Evolutionary conservation across 768 basidiomycete species (phyloP).

Genomic region (Boletales sp.): DNA sequence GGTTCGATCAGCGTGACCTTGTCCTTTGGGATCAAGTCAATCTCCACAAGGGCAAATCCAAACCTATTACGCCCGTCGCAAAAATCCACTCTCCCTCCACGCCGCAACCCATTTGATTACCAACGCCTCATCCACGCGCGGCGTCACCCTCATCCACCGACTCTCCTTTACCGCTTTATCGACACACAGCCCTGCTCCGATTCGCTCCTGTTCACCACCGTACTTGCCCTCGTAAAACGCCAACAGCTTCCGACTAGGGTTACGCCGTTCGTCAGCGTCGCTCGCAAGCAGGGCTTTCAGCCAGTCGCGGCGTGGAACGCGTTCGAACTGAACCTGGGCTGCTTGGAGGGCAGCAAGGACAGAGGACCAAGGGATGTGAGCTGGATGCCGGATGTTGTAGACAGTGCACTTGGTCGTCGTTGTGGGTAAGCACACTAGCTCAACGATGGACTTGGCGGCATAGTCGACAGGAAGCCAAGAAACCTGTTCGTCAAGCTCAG

Average conservation of each 20-base stretch:
- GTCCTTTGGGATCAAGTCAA: no score
- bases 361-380: slow-evolving; percentile 25
- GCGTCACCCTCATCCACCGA: slow-evolving; percentile 14
- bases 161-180: slow-evolving; percentile 12
- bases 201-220: slow-evolving; percentile 12
- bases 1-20: no score
- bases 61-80: not conserved
- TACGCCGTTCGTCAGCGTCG: slow-evolving; percentile 18
- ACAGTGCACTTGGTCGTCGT: slow-evolving; percentile 14
- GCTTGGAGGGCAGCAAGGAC: slow-evolving; percentile 38
- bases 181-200: slow-evolving; percentile 7
- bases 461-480: slow-evolving; percentile 54
- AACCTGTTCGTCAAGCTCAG: slow-evolving; percentile 28
- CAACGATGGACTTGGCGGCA: slow-evolving; percentile 45
- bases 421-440: slow-evolving; percentile 33
- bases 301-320: slow-evolving; percentile 21
- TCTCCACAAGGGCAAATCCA: no score
- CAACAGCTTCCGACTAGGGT: slow-evolving; percentile 24
- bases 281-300: slow-evolving; percentile 22
- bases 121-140: slow-evolving; percentile 22
- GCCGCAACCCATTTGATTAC: slow-evolving; percentile 41
- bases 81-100: slow-evolving; percentile 42
- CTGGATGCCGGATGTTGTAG: slow-evolving; percentile 19
- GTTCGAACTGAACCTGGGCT: slow-evolving; percentile 32
- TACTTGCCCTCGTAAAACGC: slow-evolving; percentile 27